A percentile compares a stretch with the other conserved stretches of the same genome.
phyloP scores from a whole-genome alignment of 805 yeast genomes.

The Cyberlindnera xylosilytica region DNA sequence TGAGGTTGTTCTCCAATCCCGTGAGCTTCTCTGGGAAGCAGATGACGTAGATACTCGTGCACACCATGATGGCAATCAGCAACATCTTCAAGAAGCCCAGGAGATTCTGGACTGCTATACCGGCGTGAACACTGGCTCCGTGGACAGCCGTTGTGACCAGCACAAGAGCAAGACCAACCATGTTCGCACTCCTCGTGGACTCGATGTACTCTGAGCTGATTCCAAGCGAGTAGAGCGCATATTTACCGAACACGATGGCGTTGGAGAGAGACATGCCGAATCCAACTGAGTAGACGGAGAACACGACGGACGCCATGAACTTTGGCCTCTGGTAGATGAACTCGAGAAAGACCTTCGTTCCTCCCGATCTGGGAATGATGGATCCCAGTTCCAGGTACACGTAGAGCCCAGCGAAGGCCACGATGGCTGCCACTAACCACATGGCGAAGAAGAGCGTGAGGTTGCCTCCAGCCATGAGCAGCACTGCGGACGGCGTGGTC shows the following conservation, averaged over 20 bases:
- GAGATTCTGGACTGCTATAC: conserved; percentile 57
- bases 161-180: conserved; percentile 40
- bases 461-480: conserved; percentile 65
- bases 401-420: conserved; percentile 65
- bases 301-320: conserved; percentile 49
- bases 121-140: conserved; percentile 56
- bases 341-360: conserved; percentile 70
- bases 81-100: conserved; percentile 60
- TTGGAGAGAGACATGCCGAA: conserved; percentile 57
- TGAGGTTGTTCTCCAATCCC: conserved; percentile 39
- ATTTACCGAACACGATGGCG: conserved; percentile 61
- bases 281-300: conserved; percentile 45
- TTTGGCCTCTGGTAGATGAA: conserved; percentile 60
- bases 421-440: conserved; percentile 60
- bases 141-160: conserved; percentile 41
- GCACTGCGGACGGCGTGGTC: conserved; percentile 66
- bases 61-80: conserved; percentile 49
- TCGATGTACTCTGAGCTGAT: conserved; percentile 34
- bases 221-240: conserved; percentile 44
- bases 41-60: conserved; percentile 56
- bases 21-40: conserved; percentile 41
- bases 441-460: conserved; percentile 55
- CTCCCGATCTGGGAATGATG: conserved; percentile 71
- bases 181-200: conserved; percentile 32
- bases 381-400: conserved; percentile 70